Conservation (phyloP, 345 rosid species). For the Salix suchowensis region DNA sequence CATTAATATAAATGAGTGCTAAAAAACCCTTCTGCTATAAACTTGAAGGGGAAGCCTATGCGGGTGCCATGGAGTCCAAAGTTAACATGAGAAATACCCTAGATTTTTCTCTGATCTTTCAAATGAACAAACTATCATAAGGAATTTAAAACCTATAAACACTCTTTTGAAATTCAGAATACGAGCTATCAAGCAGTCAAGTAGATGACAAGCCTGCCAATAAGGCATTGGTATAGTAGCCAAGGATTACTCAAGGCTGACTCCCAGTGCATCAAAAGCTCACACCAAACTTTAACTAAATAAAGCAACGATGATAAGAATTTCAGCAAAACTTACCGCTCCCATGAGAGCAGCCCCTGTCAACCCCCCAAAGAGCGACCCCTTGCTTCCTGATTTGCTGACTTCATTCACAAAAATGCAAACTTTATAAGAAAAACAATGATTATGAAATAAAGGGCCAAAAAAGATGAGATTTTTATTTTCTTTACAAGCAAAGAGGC, state of each 20-base stretch:
- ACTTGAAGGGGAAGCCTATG: too few relatives aligned
- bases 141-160: background rate
- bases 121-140: background rate
- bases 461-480: background rate
- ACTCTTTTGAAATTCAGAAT: background rate
- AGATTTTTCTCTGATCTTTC: background rate
- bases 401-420: slow-evolving; percentile 30
- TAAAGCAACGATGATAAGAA: background rate
- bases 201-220: background rate
- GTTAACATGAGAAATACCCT: background rate
- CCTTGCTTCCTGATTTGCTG: slow-evolving; percentile 64
- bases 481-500: slow-evolving; percentile 67
- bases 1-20: background rate
- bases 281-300: background rate
- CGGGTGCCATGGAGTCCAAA: background rate
- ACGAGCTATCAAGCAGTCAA: background rate
- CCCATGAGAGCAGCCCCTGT: slow-evolving; percentile 73
- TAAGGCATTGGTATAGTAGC: background rate
- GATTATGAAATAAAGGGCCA: background rate
- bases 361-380: slow-evolving; percentile 74
- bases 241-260: background rate
- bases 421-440: background rate
- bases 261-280: background rate
- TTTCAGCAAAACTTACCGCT: slow-evolving; percentile 39
- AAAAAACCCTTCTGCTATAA: too few relatives aligned